Evolutionary conservation across 2,329 filamentous ascomycete genomes (phyloP).

Genomic region (Sordariomycetes sp.): DNA sequence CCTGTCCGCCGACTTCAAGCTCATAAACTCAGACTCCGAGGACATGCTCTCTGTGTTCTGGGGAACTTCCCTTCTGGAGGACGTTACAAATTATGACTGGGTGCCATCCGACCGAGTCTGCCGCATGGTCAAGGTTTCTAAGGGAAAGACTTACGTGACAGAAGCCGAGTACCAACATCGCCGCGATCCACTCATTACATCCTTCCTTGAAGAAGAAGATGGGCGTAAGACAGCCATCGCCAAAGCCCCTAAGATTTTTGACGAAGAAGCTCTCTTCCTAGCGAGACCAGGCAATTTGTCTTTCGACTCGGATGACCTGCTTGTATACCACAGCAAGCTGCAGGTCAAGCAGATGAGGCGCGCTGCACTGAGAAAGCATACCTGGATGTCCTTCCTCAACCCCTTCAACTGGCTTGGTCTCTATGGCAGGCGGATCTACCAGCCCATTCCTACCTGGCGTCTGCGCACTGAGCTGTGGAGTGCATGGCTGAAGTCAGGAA

Average conservation of each 20-base stretch:
- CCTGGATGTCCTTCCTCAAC: constrained; percentile 13
- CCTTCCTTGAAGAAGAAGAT: constrained; percentile 14
- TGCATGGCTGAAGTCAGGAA: constrained; percentile 33
- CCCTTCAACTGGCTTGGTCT: constrained; percentile 14
- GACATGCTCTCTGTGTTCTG: constrained; percentile 23
- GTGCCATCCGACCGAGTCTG: constrained; percentile 23
- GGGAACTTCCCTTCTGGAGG: constrained; percentile 17
- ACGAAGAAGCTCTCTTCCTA: constrained; percentile 17
- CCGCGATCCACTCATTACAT: constrained; percentile 23
- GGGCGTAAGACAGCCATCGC: constrained; percentile 11
- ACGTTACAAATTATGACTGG: constrained; percentile 20
- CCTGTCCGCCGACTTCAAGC: constrained; percentile 19
- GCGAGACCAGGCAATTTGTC: constrained; percentile 16
- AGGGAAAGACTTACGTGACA: constrained; percentile 16
- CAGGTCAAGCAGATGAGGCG: constrained; percentile 16
- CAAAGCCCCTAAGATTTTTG: constrained; percentile 14
- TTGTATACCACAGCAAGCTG: constrained; percentile 19
- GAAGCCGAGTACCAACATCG: constrained; percentile 23
- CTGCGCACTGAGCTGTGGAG: constrained; percentile 41
- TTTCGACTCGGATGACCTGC: constrained; percentile 23
- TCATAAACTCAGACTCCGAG: constrained; percentile 8
- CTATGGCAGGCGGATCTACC: constrained; percentile 17
- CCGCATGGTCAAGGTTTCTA: constrained; percentile 18
- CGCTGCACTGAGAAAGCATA: constrained; percentile 8
- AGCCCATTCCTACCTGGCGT: constrained; percentile 32